Evolutionary conservation across 768 basidiomycete species (phyloP).

Genomic region (Lenzites betulinus): DNA sequence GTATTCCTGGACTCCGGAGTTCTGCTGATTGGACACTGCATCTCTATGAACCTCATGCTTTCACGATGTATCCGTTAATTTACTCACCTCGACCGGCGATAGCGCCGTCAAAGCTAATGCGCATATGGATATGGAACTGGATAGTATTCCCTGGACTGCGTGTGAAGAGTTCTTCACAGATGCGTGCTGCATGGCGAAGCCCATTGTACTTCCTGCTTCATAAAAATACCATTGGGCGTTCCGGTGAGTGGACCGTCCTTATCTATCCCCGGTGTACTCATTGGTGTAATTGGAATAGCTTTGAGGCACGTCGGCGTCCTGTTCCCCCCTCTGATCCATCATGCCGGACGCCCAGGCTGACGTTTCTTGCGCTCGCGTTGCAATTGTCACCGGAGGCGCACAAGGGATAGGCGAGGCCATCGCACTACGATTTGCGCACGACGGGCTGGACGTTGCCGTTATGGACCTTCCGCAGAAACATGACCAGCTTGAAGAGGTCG

Average conservation of each 20-base stretch:
- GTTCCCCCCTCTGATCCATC: not conserved
- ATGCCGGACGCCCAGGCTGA: not conserved
- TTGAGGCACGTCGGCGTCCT: not conserved
- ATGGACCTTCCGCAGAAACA: constrained; percentile 21
- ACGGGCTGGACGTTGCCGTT: constrained; percentile 28
- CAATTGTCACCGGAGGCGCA: constrained; percentile 32
- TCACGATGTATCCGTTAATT: not conserved
- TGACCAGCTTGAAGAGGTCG: constrained; percentile 19
- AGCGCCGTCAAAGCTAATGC: not conserved
- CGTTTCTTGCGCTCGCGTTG: constrained; percentile 16
- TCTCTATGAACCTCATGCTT: not conserved
- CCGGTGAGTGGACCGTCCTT: not conserved
- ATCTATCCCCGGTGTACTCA: not conserved
- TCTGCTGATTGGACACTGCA: not conserved
- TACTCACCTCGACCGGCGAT: not conserved
- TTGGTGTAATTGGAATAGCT: not conserved
- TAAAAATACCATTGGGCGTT: too few relatives aligned
- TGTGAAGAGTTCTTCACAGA: not conserved
- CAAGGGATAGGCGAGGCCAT: constrained; percentile 33
- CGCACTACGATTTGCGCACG: constrained; percentile 31
- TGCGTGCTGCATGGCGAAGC: not conserved
- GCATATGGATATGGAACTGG: not conserved
- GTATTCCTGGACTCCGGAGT: too few relatives aligned
- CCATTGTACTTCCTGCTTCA: too few relatives aligned
- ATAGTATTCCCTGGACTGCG: not conserved